Percentiles rank a stretch among this genome's conserved stretches.
phyloP scores from a whole-genome alignment of 1,284 basidiomycete genomes.

The Serendipita sp. region DNA sequence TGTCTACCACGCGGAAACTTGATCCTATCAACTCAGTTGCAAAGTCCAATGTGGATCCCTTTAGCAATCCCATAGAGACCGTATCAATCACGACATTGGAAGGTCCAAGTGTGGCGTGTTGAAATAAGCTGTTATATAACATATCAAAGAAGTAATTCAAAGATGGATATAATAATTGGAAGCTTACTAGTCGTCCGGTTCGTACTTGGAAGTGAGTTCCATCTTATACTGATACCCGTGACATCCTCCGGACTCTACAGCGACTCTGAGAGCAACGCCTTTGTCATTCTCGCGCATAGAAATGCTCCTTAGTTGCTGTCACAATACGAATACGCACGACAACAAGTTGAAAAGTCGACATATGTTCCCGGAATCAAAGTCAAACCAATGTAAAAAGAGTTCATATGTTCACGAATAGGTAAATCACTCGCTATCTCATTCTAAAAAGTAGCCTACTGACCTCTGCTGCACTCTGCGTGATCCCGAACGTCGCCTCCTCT shows the following conservation, averaged over 20 bases:
- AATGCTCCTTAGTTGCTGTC: constrained; percentile 54
- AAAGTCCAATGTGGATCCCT: constrained; percentile 75
- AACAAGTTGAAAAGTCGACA: neutral
- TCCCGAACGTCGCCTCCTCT: constrained; percentile 32
- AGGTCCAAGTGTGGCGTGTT: constrained; percentile 51
- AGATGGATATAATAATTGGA: constrained; percentile 1
- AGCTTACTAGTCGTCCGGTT: constrained; percentile 68
- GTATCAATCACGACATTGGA: constrained; percentile 71
- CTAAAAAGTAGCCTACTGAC: constrained; percentile 24
- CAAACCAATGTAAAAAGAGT: neutral
- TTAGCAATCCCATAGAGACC: constrained; percentile 62
- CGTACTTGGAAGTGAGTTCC: constrained; percentile 46
- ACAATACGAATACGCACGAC: neutral
- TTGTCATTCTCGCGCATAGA: constrained; percentile 42
- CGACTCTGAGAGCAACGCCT: constrained; percentile 52
- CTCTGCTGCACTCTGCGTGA: constrained; percentile 61
- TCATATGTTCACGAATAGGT: neutral
- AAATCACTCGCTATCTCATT: neutral
- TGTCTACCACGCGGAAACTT: constrained; percentile 63
- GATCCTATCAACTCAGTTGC: constrained; percentile 85
- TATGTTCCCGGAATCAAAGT: neutral
- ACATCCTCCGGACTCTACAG: constrained; percentile 81
- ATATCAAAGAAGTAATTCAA: neutral
- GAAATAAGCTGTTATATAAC: constrained; percentile 35
- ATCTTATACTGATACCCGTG: constrained; percentile 91